Conservation (phyloP, 495 filamentous ascomycete species). For the Aspergillus indologenus region DNA sequence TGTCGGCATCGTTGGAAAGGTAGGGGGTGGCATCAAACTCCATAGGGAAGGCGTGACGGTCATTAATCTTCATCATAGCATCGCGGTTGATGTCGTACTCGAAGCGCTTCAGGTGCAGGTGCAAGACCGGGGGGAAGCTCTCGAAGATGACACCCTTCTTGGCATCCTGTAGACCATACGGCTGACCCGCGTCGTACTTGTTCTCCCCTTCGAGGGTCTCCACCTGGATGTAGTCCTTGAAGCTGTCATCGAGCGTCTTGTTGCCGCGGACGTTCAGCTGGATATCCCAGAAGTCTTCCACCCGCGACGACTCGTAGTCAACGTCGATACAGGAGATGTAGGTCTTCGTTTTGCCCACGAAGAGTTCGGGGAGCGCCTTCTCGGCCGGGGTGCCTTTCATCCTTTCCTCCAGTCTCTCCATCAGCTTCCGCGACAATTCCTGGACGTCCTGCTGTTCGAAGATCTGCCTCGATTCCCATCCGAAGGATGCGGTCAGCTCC, state of each 20-base stretch:
- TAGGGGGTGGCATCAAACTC: constrained; percentile 87
- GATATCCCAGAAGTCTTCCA: constrained; percentile 99
- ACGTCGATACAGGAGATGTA: constrained; percentile 99
- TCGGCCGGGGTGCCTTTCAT: constrained; percentile 99
- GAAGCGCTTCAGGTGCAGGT: constrained; percentile 96
- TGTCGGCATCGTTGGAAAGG: constrained; percentile 81
- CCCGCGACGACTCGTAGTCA: constrained; percentile 87
- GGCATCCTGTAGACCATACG: constrained; percentile 90
- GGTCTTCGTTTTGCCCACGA: constrained; percentile 95
- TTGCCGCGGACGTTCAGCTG: constrained; percentile 95
- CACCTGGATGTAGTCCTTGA: constrained; percentile 92
- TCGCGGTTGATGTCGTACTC: constrained; percentile 95
- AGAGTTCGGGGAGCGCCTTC: constrained; percentile 82
- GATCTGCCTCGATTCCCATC: constrained; percentile 96
- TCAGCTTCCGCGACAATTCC: constrained; percentile 90
- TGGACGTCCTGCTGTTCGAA: constrained; percentile 99
- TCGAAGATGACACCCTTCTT: constrained; percentile 97
- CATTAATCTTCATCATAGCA: constrained; percentile 99
- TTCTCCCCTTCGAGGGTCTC: constrained; percentile 98
- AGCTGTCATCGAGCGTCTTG: constrained; percentile 88
- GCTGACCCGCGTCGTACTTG: constrained; percentile 87
- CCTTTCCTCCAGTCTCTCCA: constrained; percentile 91
- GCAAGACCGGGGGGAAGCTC: constrained; percentile 90
- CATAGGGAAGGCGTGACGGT: constrained; percentile 95
- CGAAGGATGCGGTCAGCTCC: constrained; percentile 93